Evolutionary conservation across 768 basidiomycete genomes (phyloP).

Genomic region (Lentinus brumalis): DNA sequence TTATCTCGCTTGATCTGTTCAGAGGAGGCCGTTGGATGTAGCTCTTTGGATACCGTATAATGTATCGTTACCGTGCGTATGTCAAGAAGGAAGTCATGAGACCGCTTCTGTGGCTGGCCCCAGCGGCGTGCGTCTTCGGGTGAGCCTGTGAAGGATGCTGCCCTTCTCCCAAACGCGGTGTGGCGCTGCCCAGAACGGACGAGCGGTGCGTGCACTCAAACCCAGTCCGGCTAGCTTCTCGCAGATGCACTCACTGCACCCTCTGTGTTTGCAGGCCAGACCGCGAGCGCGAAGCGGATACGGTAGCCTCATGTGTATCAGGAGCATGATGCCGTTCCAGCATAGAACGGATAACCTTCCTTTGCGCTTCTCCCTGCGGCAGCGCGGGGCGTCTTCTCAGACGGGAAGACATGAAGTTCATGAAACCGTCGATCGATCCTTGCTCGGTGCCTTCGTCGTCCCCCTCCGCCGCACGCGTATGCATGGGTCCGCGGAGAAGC

Average conservation of each 20-base stretch:
- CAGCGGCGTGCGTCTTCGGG: background rate
- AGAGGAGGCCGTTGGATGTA: slow-evolving; percentile 15
- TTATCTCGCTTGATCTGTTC: slow-evolving; percentile 7
- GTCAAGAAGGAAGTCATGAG: background rate
- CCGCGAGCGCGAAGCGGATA: background rate
- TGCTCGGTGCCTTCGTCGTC: slow-evolving; percentile 4
- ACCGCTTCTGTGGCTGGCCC: background rate
- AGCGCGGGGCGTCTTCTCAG: background rate
- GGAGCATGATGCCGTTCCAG: background rate
- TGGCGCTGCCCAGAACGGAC: background rate
- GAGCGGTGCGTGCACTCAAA: background rate
- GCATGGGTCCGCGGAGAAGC: no score
- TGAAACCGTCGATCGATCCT: slow-evolving; percentile 11
- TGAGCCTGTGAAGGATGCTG: background rate
- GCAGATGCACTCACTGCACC: background rate
- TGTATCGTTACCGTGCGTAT: slow-evolving; percentile 15
- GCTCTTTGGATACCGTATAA: slow-evolving; percentile 10
- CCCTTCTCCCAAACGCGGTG: background rate
- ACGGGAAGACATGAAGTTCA: background rate
- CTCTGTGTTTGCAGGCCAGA: background rate
- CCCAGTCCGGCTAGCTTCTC: background rate
- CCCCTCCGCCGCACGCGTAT: background rate
- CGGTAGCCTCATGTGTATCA: slow-evolving; percentile 14
- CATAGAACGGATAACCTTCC: slow-evolving; percentile 5
- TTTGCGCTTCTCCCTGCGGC: slow-evolving; percentile 11